These are phyloP conservation scores for Dendrostoma leiphaemia DNA, from an alignment of 2,329 filamentous ascomycete species.

Conservation along the genomic window DNA sequence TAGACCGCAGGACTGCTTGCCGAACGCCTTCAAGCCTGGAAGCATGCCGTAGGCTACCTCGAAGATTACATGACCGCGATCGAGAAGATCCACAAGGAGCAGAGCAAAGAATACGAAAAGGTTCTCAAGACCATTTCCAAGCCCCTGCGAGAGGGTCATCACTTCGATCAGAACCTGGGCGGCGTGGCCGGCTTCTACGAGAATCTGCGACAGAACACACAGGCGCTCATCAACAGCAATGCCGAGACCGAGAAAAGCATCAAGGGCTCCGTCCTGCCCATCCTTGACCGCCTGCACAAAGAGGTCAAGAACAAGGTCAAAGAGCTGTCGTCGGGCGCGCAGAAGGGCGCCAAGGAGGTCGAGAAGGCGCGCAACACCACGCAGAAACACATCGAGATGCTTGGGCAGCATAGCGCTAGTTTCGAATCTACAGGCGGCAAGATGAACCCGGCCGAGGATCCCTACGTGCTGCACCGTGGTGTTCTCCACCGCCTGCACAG, in stretches of 20 bases:
- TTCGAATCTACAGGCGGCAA: constrained; percentile 75
- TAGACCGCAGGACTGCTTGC: constrained; percentile 77
- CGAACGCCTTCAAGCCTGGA: constrained; percentile 91
- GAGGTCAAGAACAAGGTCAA: constrained; percentile 97
- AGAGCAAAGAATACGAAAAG: constrained; percentile 94
- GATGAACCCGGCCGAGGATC: constrained; percentile 72
- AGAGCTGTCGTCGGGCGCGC: constrained; percentile 77
- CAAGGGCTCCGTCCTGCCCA: constrained; percentile 80
- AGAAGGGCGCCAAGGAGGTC: constrained; percentile 84
- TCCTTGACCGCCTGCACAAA: constrained; percentile 86
- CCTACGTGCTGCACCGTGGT: constrained; percentile 81
- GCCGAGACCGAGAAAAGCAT: constrained; percentile 88
- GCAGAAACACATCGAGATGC: constrained; percentile 93
- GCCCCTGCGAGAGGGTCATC: constrained; percentile 83
- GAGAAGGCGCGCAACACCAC: constrained; percentile 83
- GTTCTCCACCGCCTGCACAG: constrained; percentile 82
- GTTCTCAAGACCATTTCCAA: constrained; percentile 88
- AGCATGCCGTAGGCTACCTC: constrained; percentile 86
- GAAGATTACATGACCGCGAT: constrained; percentile 85
- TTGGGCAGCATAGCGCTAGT: constrained; percentile 79
- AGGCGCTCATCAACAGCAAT: constrained; percentile 86
- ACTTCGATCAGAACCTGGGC: constrained; percentile 88
- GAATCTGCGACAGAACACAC: constrained; percentile 89
- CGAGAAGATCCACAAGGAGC: constrained; percentile 80
- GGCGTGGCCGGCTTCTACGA: constrained; percentile 90